A percentile compares a stretch with the other conserved stretches of the same genome.
These are phyloP conservation scores for Tothia fuscella DNA, from an alignment of 2,329 filamentous ascomycete genomes.

Conservation along the genomic window DNA sequence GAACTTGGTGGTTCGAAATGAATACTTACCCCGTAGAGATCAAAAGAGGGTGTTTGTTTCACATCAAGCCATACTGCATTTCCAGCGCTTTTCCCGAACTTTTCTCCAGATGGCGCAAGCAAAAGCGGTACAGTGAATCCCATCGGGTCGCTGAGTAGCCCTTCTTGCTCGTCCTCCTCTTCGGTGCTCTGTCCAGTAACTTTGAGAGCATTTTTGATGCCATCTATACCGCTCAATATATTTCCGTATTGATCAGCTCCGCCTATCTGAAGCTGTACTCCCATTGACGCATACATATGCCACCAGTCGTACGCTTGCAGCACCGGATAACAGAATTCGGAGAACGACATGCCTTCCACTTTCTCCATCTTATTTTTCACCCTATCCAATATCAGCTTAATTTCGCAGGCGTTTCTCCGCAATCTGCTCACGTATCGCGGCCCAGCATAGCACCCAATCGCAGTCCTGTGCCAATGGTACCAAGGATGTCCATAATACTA, in stretches of 20 bases:
- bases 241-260: conserved; percentile 96
- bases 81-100: conserved; percentile 89
- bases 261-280: conserved; percentile 77
- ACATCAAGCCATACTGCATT: conserved; percentile 90
- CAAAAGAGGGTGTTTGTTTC: conserved; percentile 68
- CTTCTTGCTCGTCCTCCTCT: neutral
- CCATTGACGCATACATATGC: conserved; percentile 57
- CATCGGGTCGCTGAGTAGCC: conserved; percentile 41
- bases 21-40: conserved; percentile 58
- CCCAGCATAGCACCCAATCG: conserved; percentile 78
- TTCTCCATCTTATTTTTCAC: conserved; percentile 72
- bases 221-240: conserved; percentile 80
- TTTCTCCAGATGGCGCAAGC: conserved; percentile 72
- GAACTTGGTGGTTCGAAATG: neutral
- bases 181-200: conserved; percentile 13
- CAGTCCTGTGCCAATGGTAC: conserved; percentile 59
- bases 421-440: conserved; percentile 60
- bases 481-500: conserved; percentile 62
- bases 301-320: conserved; percentile 97
- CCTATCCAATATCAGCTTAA: conserved; percentile 24
- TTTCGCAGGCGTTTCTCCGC: conserved; percentile 11
- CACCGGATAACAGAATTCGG: conserved; percentile 86
- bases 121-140: conserved; percentile 87
- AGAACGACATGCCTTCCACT: conserved; percentile 83
- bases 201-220: conserved; percentile 50